Base-by-base conservation (phyloP, 768 basidiomycete species). In the Favolaschia claudopus region DNA sequence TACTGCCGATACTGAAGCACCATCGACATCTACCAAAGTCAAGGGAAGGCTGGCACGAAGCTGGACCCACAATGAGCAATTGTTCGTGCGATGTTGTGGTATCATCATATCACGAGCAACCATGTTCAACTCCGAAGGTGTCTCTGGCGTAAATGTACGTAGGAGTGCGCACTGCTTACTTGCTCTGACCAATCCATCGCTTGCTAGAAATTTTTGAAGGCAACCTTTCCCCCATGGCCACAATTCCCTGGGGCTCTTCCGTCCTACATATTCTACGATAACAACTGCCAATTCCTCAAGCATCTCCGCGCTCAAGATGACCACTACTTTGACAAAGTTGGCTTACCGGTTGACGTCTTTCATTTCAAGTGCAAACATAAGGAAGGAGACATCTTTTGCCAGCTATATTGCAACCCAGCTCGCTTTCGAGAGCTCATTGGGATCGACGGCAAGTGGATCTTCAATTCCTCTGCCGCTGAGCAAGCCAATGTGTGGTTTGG, bases 401-500 rank as follows among this genome's bases (percentile, higher is more conserved):
- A 28, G 9, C 15, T 9, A 9, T 10, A 60, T n/a, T 60, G 58
- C 36, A 44, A 46, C 28, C 58, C 58, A 0, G 75, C 67, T 62
- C 25, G 22, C 0, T 76, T 76, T 56, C 75, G 72, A 13, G 72
- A 76, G 24, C 57, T 77, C 12, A 3, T 46, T 0, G 25, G 29
- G 6, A 49, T 60, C 20, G 31, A 36, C 33, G 64, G 64, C 0
- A 40, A 49, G 12, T 77, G 72, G 70, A 40, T 25, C 1, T 77
- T 77, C 66, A 72, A 72, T 34, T 69, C 71, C 3, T 72, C 70
- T 19, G 63, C 58, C 5, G 71, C 71, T 5, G 71, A 72, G 56
- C 62, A 67, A 55, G 49, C 60, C 3, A 72, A 72, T 46, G 63
- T 56, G 1, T 72, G 71, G 70, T 37, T 72, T 24, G 59, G 57